These are phyloP conservation scores for Curvularia sp. DNA, from an alignment of 2,329 filamentous ascomycete species.

Conservation along the genomic window DNA sequence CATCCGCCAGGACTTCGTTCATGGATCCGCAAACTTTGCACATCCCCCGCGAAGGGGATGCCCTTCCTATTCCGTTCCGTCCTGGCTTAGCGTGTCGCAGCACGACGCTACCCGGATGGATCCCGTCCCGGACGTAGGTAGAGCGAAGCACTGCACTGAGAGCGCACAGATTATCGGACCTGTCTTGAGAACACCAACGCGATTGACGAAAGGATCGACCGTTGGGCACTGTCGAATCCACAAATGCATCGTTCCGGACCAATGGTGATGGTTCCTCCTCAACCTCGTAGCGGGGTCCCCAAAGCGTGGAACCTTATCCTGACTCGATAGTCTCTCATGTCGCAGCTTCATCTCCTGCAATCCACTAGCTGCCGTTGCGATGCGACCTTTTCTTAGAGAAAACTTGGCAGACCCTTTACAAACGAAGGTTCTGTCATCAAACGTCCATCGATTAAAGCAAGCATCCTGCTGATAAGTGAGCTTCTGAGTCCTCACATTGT, in stretches of 20 bases:
- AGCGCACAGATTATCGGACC: not conserved
- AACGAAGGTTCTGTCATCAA: not conserved
- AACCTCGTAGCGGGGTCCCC: not conserved
- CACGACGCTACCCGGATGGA: constrained; percentile 1
- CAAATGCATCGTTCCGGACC: constrained; percentile 3
- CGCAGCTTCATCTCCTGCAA: constrained; percentile 28
- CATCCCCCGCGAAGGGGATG: constrained; percentile 17
- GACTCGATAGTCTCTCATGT: constrained; percentile 27
- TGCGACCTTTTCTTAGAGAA: constrained; percentile 20
- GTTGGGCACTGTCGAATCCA: constrained; percentile 12
- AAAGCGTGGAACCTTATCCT: constrained; percentile 25
- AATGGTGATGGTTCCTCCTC: constrained; percentile 6
- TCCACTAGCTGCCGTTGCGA: constrained; percentile 22
- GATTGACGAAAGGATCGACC: constrained; percentile 13
- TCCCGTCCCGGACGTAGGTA: constrained; percentile 21
- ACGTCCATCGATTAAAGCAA: constrained; percentile 7
- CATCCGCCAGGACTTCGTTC: not conserved
- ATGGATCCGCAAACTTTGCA: constrained; percentile 1
- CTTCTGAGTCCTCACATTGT: constrained; percentile 1
- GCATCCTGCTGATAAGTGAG: constrained; percentile 2
- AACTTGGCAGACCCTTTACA: constrained; percentile 8
- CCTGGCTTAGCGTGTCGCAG: constrained; percentile 7
- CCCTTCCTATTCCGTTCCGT: constrained; percentile 1
- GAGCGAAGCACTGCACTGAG: constrained; percentile 8
- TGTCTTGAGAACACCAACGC: constrained; percentile 1